These are phyloP conservation scores for Pseudonitzschia multiseries DNA, from an alignment of 108 stramenopile species.

Conservation along the genomic window DNA sequence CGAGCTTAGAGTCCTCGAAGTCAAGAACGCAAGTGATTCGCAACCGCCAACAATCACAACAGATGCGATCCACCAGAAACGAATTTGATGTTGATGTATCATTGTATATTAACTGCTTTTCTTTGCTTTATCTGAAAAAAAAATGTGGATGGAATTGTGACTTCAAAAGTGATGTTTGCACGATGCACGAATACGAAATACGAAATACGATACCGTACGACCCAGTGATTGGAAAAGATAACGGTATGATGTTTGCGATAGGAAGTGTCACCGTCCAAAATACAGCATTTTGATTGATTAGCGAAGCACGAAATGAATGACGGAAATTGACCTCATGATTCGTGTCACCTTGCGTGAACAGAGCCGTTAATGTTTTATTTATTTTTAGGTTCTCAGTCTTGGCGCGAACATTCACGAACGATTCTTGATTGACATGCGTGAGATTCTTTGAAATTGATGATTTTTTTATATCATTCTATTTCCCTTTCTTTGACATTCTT, in stretches of 20 bases:
- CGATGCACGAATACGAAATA: no score
- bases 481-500: no score
- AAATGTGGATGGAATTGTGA: no score
- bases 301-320: not conserved
- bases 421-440: no score
- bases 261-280: not conserved
- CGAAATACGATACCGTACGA: no score
- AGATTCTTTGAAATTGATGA: no score
- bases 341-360: not conserved
- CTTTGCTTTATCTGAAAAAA: no score
- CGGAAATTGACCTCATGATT: not conserved
- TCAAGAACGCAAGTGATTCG: conserved; percentile 2
- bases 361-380: not conserved
- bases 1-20: conserved; percentile 1
- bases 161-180: no score
- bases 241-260: not conserved
- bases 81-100: not conserved
- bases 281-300: not conserved
- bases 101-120: not conserved
- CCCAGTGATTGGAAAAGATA: not conserved
- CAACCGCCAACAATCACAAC: conserved; percentile 1
- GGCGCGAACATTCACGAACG: not conserved
- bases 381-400: not conserved
- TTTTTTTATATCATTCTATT: no score
- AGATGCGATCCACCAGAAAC: conserved; percentile 4